Evolutionary conservation across 2,329 filamentous ascomycete species (phyloP).

Genomic region (Polytolypa hystricis): DNA sequence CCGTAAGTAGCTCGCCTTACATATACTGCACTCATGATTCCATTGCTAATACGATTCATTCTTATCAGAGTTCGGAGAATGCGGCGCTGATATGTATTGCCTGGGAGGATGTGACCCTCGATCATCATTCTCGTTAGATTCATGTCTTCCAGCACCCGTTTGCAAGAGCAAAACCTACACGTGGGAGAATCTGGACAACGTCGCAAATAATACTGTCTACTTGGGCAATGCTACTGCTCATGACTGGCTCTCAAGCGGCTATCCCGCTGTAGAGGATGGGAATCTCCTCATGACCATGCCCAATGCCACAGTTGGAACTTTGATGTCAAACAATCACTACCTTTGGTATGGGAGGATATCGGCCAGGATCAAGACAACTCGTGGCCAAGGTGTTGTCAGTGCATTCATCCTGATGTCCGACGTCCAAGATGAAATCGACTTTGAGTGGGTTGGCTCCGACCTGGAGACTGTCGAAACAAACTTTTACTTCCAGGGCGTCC

Average conservation of each 20-base stretch:
- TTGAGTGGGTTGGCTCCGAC: constrained; percentile 81
- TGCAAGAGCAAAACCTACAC: constrained; percentile 66
- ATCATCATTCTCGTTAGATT: constrained; percentile 69
- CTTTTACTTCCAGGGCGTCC: constrained; percentile 92
- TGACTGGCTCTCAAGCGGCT: constrained; percentile 84
- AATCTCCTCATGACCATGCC: constrained; percentile 82
- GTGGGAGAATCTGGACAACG: constrained; percentile 59
- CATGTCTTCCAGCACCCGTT: constrained; percentile 73
- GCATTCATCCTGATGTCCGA: constrained; percentile 94
- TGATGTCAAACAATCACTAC: constrained; percentile 74
- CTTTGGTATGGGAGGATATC: constrained; percentile 96
- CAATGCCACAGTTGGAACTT: constrained; percentile 70
- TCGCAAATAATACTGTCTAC: constrained; percentile 66
- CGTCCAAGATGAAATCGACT: constrained; percentile 97
- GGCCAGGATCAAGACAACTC: constrained; percentile 71
- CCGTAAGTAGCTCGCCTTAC: constrained; percentile 53
- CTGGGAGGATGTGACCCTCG: constrained; percentile 88
- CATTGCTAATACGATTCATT: neutral
- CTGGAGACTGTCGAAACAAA: constrained; percentile 75
- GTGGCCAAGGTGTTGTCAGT: constrained; percentile 82
- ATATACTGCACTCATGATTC: neutral
- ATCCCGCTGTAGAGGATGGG: constrained; percentile 50
- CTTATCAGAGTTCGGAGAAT: constrained; percentile 71
- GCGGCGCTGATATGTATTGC: constrained; percentile 88
- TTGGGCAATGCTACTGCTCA: constrained; percentile 67